Percentiles rank a stretch among this genome's conserved stretches.
Conservation (phyloP, 768 basidiomycete genomes). For the Russula foetens region DNA sequence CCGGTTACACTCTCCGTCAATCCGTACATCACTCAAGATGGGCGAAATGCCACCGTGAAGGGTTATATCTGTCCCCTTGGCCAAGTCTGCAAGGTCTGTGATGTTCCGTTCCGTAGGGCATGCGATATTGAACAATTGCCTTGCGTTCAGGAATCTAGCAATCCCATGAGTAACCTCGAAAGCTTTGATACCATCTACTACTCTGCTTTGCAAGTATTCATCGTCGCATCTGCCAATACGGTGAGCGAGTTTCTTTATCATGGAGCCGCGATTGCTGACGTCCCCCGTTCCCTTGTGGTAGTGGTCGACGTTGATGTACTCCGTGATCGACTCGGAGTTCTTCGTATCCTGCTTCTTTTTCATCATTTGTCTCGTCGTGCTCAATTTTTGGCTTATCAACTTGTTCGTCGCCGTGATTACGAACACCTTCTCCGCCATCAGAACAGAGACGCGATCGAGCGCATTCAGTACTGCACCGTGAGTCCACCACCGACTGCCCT, state of each 20-base stretch:
- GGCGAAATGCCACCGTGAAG: conserved; percentile 41
- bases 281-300: no score
- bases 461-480: conserved; percentile 83
- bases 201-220: conserved; percentile 73
- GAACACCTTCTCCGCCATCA: conserved; percentile 83
- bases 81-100: conserved; percentile 65
- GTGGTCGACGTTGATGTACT: conserved; percentile 84
- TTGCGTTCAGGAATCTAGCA: conserved; percentile 45
- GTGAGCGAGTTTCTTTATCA: conserved; percentile 36
- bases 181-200: conserved; percentile 88
- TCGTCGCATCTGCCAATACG: conserved; percentile 73
- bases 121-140: neutral
- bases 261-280: conserved; percentile 3
- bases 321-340: conserved; percentile 83
- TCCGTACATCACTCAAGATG: conserved; percentile 35
- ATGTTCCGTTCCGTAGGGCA: neutral
- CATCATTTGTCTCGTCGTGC: conserved; percentile 71
- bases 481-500: conserved; percentile 26
- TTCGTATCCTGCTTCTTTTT: conserved; percentile 85
- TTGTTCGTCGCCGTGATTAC: conserved; percentile 94
- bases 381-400: conserved; percentile 94
- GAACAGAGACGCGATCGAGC: conserved; percentile 78
- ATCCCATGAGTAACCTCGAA: conserved; percentile 56
- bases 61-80: conserved; percentile 89
- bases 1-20: conserved; percentile 38